Evolutionary conservation across 2,329 filamentous ascomycete genomes (phyloP).

Genomic region (Pestalotiopsis sp.): DNA sequence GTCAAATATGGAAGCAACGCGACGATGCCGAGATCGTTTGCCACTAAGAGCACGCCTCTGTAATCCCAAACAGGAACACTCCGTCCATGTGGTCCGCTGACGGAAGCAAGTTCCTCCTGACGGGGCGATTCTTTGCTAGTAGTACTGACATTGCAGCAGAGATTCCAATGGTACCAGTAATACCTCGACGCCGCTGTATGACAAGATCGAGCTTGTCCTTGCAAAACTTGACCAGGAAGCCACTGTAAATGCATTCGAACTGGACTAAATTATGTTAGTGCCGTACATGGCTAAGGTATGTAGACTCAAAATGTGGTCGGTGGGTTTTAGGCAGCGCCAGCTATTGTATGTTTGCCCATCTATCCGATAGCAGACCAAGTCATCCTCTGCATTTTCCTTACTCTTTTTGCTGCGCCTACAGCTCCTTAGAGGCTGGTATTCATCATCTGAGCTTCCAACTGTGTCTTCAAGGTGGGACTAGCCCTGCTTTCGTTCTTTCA

Average conservation of each 20-base stretch:
- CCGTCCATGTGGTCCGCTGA: slow-evolving; percentile 8
- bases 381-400: no score
- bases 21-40: slow-evolving; percentile 4
- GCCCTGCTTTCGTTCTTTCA: no score
- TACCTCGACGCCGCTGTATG: slow-evolving; percentile 5
- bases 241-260: slow-evolving; percentile 8
- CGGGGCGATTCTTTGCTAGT: not conserved
- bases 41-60: slow-evolving; percentile 7
- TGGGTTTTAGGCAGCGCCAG: no score
- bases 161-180: not conserved
- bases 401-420: no score
- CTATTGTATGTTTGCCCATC: no score
- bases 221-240: slow-evolving; percentile 6
- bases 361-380: no score
- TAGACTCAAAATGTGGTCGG: no score
- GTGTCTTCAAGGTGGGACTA: no score
- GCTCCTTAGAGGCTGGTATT: no score
- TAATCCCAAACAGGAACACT: slow-evolving; percentile 5
- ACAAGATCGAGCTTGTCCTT: slow-evolving; percentile 7
- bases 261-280: no score
- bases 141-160: not conserved
- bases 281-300: no score
- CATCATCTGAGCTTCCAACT: no score
- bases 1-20: slow-evolving; percentile 8
- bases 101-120: not conserved